phyloP scores from a whole-genome alignment of 1,139 yeast genomes.

The Nadsonia commutata region DNA sequence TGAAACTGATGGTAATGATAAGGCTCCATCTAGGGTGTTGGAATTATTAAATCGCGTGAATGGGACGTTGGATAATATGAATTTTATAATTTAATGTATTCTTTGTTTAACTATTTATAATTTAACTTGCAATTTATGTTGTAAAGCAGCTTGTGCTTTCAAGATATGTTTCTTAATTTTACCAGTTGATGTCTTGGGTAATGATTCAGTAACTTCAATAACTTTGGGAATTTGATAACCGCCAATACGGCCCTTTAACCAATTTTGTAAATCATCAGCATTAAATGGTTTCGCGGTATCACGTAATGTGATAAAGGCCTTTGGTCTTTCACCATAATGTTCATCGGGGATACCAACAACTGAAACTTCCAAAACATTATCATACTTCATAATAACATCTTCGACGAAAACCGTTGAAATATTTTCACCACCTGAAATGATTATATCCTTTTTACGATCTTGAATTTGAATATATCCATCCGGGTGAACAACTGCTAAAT shows the following conservation, averaged over 20 bases:
- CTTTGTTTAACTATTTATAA: not conserved
- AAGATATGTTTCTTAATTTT: conserved; percentile 22
- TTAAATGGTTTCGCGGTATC: conserved; percentile 10
- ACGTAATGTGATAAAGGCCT: conserved; percentile 20
- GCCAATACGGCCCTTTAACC: conserved; percentile 19
- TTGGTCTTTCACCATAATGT: conserved; percentile 25
- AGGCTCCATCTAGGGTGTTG: too few relatives aligned
- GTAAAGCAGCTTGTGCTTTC: not conserved
- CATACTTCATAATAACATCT: conserved; percentile 37
- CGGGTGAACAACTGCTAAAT: conserved; percentile 44
- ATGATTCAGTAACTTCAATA: conserved; percentile 16
- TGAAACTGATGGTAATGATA: too few relatives aligned
- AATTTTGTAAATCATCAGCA: conserved; percentile 14
- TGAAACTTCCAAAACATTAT: conserved; percentile 23
- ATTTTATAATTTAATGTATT: not conserved
- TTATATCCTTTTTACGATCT: conserved; percentile 68
- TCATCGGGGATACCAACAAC: conserved; percentile 25
- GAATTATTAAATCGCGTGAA: too few relatives aligned
- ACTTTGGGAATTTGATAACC: conserved; percentile 24
- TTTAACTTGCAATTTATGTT: not conserved
- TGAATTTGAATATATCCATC: conserved; percentile 48
- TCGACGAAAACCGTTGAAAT: conserved; percentile 69
- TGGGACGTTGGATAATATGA: too few relatives aligned
- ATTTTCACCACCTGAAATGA: conserved; percentile 72
- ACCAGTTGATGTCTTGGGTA: conserved; percentile 27